Evolutionary conservation across 2,329 filamentous ascomycete species (phyloP).

Genomic region (Venturia aucupariae): DNA sequence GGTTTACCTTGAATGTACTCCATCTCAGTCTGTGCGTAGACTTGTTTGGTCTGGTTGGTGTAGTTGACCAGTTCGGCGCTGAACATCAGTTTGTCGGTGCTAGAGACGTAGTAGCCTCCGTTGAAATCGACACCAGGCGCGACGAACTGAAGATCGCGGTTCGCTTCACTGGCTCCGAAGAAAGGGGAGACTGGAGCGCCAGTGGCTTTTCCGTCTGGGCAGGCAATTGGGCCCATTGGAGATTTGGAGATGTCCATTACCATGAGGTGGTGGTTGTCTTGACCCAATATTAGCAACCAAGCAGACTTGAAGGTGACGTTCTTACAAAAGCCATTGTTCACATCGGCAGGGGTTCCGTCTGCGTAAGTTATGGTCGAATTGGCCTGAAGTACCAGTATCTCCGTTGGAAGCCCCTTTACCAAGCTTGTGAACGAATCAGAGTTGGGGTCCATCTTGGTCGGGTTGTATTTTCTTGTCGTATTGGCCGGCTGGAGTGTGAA

Average conservation of each 20-base stretch:
- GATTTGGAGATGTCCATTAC: not conserved
- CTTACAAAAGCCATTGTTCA: not conserved
- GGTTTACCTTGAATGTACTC: conserved; percentile 5
- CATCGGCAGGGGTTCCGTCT: not conserved
- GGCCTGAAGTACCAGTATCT: not conserved
- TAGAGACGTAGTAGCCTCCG: conserved; percentile 5
- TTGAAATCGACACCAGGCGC: conserved; percentile 3
- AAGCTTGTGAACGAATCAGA: not conserved
- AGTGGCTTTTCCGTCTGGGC: not conserved
- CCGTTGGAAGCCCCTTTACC: not conserved
- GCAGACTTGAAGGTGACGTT: too few species aligned
- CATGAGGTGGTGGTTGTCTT: conserved; percentile 5
- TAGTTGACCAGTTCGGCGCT: conserved; percentile 12
- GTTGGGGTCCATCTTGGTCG: conserved; percentile 1
- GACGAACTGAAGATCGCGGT: not conserved
- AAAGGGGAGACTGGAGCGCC: not conserved
- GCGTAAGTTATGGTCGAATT: not conserved
- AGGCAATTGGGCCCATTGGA: not conserved
- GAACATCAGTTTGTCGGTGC: conserved; percentile 1
- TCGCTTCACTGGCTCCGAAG: conserved; percentile 3
- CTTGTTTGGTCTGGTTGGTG: not conserved
- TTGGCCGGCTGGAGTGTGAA: not conserved
- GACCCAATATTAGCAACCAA: not conserved
- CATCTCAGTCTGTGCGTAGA: not conserved
- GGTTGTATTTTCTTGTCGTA: not conserved